Evolutionary conservation across 495 filamentous ascomycete genomes (phyloP), one percentile per base, ranked within the genome.

Genomic region (Platismatia glauca): DNA sequence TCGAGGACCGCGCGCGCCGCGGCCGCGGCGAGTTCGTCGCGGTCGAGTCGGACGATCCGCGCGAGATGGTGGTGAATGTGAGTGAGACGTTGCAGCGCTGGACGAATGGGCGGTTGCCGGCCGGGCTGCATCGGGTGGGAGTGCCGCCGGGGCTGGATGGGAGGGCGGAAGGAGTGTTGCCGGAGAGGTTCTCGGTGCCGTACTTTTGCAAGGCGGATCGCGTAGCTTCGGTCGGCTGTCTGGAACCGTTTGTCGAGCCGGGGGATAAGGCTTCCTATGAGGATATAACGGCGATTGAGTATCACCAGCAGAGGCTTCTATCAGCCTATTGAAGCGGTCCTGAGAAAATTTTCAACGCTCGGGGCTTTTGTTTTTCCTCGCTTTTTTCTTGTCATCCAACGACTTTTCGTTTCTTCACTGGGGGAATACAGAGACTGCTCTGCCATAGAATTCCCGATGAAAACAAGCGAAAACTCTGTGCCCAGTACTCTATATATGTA

Each of bases 21-120:
- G 22, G 44, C 7, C 39, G 63, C 6, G 77, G 74, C 0, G 67
- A 59, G 2, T 85, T 83, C 61, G 59, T 75, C n/a, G 66, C 72
- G 27, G 78, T 75, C 15, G 65, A 63, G 24, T 16, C 27, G 9
- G 71, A 71, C 12, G 59, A 73, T 44, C 67, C 67, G 24, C 67
- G 71, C 20, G 73, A 77, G 29, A 66, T 79, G 44, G 59, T 81
- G 2, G 74, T 82, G 67, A 80, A 81, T 53, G 69, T 80, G 5
- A 76, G 76, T 29, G 62, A 69, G 20, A 68, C 61, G 3, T 22
- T 69, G 39, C 57, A 69, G 22, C 48, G 67, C 3, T 69, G 66
- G 67, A 60, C 67, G 8, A 69, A 70, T 7, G 53, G 52, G 0
- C 16, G 4, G 11, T 13, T 70, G 5, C 35, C 22, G 22, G 68